These are phyloP conservation scores for Lipomyces sp. DNA, from an alignment of 805 yeast species.

Conservation along the genomic window DNA sequence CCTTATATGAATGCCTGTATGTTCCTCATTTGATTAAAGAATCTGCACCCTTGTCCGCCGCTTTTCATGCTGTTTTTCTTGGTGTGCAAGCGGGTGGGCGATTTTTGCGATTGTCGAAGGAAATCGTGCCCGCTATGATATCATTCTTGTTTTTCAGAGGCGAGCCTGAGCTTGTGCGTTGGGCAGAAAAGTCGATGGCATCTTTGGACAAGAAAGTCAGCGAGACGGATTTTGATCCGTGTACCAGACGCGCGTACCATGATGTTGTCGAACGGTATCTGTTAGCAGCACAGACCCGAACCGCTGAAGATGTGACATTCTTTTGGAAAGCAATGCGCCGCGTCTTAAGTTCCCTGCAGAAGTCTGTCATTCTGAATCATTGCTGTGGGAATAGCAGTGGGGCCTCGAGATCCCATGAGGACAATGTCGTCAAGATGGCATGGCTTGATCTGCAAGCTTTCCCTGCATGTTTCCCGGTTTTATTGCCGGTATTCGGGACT, in stretches of 20 bases:
- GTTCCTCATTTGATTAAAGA: slow-evolving; percentile 32
- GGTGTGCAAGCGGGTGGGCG: slow-evolving; percentile 40
- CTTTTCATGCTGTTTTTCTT: slow-evolving; percentile 30
- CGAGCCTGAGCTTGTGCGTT: slow-evolving; percentile 28
- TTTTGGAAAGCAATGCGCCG: slow-evolving; percentile 33
- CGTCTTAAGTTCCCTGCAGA: slow-evolving; percentile 15
- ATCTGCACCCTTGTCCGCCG: slow-evolving; percentile 18
- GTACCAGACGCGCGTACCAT: slow-evolving; percentile 24
- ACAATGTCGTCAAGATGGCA: slow-evolving; percentile 42
- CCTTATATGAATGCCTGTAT: slow-evolving; percentile 39
- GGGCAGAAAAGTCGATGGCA: slow-evolving; percentile 39
- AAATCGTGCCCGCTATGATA: slow-evolving; percentile 40
- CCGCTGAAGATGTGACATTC: slow-evolving; percentile 6
- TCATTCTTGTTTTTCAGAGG: slow-evolving; percentile 31
- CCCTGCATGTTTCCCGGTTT: slow-evolving; percentile 53
- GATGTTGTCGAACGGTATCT: slow-evolving; percentile 15
- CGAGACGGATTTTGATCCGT: slow-evolving; percentile 30
- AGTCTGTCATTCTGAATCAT: slow-evolving; percentile 23
- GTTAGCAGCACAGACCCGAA: background rate
- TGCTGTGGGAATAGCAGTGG: slow-evolving; percentile 21
- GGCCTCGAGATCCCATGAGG: slow-evolving; percentile 15
- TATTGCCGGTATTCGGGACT: slow-evolving; percentile 57
- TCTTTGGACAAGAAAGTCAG: slow-evolving; percentile 15
- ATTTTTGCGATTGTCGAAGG: slow-evolving; percentile 37
- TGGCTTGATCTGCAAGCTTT: slow-evolving; percentile 45